Evolutionary conservation across 2,329 filamentous ascomycete species (phyloP), one percentile per base, ranked within the genome.

Genomic region (Pseudonectria buxi): DNA sequence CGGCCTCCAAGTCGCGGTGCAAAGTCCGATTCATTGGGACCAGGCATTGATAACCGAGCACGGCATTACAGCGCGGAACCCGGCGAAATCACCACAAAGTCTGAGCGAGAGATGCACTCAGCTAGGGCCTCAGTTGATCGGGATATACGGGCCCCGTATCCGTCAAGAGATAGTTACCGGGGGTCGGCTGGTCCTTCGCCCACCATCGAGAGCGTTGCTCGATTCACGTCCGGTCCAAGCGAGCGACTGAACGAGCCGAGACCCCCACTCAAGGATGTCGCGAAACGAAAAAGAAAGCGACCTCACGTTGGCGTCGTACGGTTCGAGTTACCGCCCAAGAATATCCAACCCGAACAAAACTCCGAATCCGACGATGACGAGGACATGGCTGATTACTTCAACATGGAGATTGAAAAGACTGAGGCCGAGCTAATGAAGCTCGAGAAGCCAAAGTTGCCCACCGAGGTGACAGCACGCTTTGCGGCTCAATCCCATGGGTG

Each of bases 361-460:
- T 61, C 59, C 2, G 69, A 71, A 30, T 75, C 72, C 0, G 73
- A 77, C 33, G 71, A 78, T 28, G 74, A 78, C 37, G 74, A 77
- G 31, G 70, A 74, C 29, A 71, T 78, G 60, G 72, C 68, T 13
- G 71, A 74, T 33, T 72, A 72, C 39, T 75, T 78, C 35, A 64
- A 69, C 34, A 61, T 62, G 35, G 62, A 76, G 45, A 75, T 78
- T 26, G 54, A 61, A 28, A 71, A 76, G 49, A 64, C 67, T 2
- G 68, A 76, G 40, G 57, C 57, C 1, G 65, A 73, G 35, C 47
- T 78, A 22, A 63, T 63, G 39, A 68, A 66, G 32, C 53, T 76
- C 6, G 62, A 69, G 49, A 62, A 37, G 49, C 61, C 40, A 47
- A 66, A 39, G 42, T 53, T 42, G 37, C 69, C 40, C 51, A 65